Conservation (phyloP, 192 early-diverging fungal species). For the Podila minutissima region DNA sequence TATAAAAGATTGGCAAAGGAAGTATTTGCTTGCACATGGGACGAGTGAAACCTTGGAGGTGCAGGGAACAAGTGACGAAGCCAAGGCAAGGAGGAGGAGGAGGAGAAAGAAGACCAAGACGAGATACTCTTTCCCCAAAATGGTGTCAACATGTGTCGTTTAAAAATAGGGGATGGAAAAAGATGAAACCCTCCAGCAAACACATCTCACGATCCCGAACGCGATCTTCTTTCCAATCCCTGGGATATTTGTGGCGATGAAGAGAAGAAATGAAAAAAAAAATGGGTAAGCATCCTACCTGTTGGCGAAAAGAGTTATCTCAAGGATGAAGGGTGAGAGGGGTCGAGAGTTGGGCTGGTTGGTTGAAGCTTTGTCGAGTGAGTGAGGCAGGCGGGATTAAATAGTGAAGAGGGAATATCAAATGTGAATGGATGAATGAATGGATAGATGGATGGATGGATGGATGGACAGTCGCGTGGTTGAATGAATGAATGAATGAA, state of each 20-base stretch:
- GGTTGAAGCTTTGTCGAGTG: not conserved
- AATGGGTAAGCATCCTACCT: not conserved
- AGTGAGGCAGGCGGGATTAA: too few relatives aligned
- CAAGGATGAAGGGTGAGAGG: too few relatives aligned
- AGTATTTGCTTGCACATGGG: not conserved
- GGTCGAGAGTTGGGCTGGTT: too few relatives aligned
- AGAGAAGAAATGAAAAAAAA: not conserved
- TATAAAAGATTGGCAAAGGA: too few relatives aligned
- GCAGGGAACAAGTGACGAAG: not conserved
- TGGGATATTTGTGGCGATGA: not conserved
- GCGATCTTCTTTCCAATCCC: too few relatives aligned
- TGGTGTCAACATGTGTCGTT: too few relatives aligned
- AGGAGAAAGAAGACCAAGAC: not conserved
- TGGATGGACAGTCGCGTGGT: not conserved
- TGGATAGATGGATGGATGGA: not conserved
- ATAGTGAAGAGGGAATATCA: too few relatives aligned
- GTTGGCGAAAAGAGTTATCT: not conserved
- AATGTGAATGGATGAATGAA: not conserved
- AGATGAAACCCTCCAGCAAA: not conserved
- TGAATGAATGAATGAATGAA: constrained; percentile 3
- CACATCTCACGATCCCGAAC: too few relatives aligned
- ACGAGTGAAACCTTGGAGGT: not conserved
- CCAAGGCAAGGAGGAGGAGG: constrained; percentile 1
- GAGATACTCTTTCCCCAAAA: too few relatives aligned
- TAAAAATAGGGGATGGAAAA: not conserved